These are phyloP conservation scores for Teunomyces lycoperdinae DNA, from an alignment of 805 yeast genomes.

Conservation along the genomic window DNA sequence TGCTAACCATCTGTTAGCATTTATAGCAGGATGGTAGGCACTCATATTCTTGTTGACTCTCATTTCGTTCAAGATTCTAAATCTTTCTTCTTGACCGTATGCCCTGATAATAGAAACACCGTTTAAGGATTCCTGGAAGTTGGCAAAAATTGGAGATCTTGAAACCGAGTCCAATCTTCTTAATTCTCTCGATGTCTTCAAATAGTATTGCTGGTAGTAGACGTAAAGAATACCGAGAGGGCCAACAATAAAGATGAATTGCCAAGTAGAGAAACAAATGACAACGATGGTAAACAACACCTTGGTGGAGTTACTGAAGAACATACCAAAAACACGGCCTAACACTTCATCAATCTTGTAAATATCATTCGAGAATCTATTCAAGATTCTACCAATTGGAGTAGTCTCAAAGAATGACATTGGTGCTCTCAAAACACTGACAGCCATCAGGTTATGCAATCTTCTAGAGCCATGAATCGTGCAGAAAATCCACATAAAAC, in stretches of 20 bases:
- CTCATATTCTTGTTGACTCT: slow-evolving; percentile 84
- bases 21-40: slow-evolving; percentile 88
- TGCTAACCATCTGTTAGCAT: slow-evolving; percentile 97
- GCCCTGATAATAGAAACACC: slow-evolving; percentile 79
- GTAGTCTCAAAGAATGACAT: slow-evolving; percentile 96
- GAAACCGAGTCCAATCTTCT: slow-evolving; percentile 81
- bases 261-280: slow-evolving; percentile 86
- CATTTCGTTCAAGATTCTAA: slow-evolving; percentile 59
- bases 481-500: slow-evolving; percentile 75
- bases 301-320: slow-evolving; percentile 57
- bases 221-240: slow-evolving; percentile 68
- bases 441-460: slow-evolving; percentile 75
- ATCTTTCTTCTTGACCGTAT: slow-evolving; percentile 62
- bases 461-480: slow-evolving; percentile 77
- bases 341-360: slow-evolving; percentile 81
- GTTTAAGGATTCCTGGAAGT: slow-evolving; percentile 76
- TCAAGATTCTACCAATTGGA: slow-evolving; percentile 88
- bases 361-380: slow-evolving; percentile 88
- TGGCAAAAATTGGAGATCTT: slow-evolving; percentile 77
- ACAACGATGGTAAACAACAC: slow-evolving; percentile 77
- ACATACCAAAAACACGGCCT: slow-evolving; percentile 69
- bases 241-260: slow-evolving; percentile 64
- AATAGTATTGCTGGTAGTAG: slow-evolving; percentile 73
- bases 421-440: slow-evolving; percentile 75
- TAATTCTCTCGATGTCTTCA: slow-evolving; percentile 76